Evolutionary conservation across 2,329 filamentous ascomycete genomes (phyloP).

Genomic region (Ascochyta clinopodiicola): DNA sequence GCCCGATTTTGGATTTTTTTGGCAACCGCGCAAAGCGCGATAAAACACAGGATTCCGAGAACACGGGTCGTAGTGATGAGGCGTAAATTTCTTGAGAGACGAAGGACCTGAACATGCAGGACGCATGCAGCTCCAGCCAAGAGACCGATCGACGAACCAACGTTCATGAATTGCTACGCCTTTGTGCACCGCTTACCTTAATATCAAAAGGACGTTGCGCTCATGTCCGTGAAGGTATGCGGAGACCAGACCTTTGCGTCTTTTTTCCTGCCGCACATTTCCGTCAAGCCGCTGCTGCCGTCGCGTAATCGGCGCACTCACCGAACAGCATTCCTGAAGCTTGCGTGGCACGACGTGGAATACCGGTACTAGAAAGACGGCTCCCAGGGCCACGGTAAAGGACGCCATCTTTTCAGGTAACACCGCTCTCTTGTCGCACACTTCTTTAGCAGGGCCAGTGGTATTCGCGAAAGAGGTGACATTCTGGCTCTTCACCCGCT

Average conservation of each 20-base stretch:
- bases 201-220: not conserved
- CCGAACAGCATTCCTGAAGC: not conserved
- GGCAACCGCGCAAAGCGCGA: constrained; percentile 44
- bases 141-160: constrained; percentile 37
- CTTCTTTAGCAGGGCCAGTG: not conserved
- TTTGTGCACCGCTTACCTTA: not conserved
- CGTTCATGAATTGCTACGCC: constrained; percentile 21
- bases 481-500: not conserved
- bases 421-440: not conserved
- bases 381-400: not conserved
- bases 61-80: constrained; percentile 17
- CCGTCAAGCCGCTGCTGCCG: constrained; percentile 12
- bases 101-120: constrained; percentile 26
- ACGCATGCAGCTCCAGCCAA: constrained; percentile 23
- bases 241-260: not conserved
- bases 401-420: not conserved
- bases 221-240: constrained; percentile 6
- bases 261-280: too few relatives aligned
- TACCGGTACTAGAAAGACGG: too few relatives aligned
- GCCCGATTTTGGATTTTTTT: constrained; percentile 8
- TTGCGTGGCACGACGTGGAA: not conserved
- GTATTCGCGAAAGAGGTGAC: not conserved
- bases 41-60: constrained; percentile 6
- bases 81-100: constrained; percentile 30
- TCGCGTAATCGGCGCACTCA: not conserved